Evolutionary conservation across 352 stramenopile genomes (phyloP).

Genomic region (Thraustochytrium sp.): DNA sequence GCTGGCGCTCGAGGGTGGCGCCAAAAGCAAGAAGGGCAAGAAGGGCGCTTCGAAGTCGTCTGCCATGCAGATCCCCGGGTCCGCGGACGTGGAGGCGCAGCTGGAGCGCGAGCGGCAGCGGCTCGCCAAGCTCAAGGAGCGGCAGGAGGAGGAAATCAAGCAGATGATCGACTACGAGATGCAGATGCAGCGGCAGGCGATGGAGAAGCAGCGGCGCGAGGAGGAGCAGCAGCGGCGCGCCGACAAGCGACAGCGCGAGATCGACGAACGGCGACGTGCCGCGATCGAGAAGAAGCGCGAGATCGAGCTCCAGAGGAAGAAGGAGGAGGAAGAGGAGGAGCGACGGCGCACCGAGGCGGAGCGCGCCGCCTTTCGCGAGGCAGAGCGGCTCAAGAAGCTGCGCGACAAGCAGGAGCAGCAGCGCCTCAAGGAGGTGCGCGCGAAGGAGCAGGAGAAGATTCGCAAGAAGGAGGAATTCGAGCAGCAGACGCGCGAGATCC

Average conservation of each 20-base stretch:
- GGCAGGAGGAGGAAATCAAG: conserved; percentile 40
- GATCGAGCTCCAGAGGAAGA: conserved; percentile 15
- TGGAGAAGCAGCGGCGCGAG: conserved; percentile 21
- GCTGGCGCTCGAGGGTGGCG: not conserved
- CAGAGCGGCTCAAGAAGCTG: conserved; percentile 33
- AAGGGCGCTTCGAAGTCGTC: not conserved
- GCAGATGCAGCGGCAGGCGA: conserved; percentile 19
- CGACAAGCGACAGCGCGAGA: conserved; percentile 4
- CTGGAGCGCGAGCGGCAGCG: conserved; percentile 13
- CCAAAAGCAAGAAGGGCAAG: not conserved
- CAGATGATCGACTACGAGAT: conserved; percentile 41
- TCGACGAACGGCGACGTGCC: not conserved
- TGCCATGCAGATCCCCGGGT: not conserved
- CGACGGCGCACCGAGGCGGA: not conserved
- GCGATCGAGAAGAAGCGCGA: conserved; percentile 40
- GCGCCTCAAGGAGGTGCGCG: not conserved
- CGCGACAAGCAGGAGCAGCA: not conserved
- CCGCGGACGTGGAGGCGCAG: conserved; percentile 11
- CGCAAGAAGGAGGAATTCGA: conserved; percentile 40
- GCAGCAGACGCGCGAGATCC: conserved; percentile 12
- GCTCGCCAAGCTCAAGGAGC: conserved; percentile 34
- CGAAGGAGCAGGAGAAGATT: conserved; percentile 21
- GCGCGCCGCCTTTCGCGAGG: conserved; percentile 30
- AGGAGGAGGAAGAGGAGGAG: conserved; percentile 30
- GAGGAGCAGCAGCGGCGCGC: not conserved